Evolutionary conservation across 495 filamentous ascomycete species (phyloP), one percentile per base, ranked within the genome.

Genomic region (Podospora pseudocomata): DNA sequence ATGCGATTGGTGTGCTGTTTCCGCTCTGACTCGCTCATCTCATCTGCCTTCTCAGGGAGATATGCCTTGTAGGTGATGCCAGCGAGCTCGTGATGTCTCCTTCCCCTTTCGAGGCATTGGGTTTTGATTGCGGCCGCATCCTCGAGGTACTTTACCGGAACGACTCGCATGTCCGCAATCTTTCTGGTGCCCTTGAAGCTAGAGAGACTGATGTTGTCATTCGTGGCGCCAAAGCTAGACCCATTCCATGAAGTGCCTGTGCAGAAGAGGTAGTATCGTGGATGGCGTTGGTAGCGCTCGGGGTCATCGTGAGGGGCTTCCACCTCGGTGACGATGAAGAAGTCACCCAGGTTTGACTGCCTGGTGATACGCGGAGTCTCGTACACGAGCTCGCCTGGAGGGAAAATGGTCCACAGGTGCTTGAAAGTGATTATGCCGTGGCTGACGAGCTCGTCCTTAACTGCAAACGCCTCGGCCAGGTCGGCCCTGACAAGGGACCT

Each of bases 21-120:
- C 53, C 64, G 49, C n/a, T 13, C 28, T 2, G 66, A 20, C 5
- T 18, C 15, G 3, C 9, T 44, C 26, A 49, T 49, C 34, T 19
- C n/a, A 19, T 30, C 32, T n/a, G 18, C 27, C 65, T 11, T 67
- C 57, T 19, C 63, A 27, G 60, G 16, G 18, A 82, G 77, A 68
- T 89, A 90, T 7, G 81, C 75, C 69, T 83, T 86, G 79, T 88
- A 88, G 60, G 86, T 80, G 34, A 81, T 82, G 3, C 88, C 87
- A 32, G 77, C 78, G 26, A 85, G 78, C 18, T 71, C 72, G 53
- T 83, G 74, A 68, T 84, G 86, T n/a, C 66, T 68, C 59, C 54
- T 62, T 23, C 73, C 73, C 16, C 69, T 65, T 30, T 71, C 73
- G 19, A 70, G 54, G 56, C 73, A 72, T 20, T 3, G n/a, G n/a